Evolutionary conservation across 148 eudicot species (phyloP).

Genomic region (Amaranthus palmeri): DNA sequence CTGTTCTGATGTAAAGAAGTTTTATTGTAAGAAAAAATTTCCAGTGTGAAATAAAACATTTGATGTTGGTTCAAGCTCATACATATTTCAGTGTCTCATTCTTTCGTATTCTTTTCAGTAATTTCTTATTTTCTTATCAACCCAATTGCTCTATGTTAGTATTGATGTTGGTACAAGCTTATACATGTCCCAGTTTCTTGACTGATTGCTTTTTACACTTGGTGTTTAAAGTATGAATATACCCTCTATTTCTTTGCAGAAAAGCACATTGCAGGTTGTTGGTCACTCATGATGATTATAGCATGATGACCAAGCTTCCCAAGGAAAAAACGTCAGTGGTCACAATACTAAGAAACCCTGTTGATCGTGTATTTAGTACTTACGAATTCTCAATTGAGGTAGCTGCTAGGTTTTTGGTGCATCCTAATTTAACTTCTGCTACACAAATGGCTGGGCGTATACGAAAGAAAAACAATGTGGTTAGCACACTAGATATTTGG

Average conservation of each 20-base stretch:
- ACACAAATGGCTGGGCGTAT: slow-evolving; percentile 43
- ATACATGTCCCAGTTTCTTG: not conserved
- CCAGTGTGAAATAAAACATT: no score
- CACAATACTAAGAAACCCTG: slow-evolving; percentile 82
- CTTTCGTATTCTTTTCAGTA: not conserved
- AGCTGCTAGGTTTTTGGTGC: slow-evolving; percentile 88
- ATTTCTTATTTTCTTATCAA: not conserved
- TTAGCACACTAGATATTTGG: slow-evolving; percentile 92
- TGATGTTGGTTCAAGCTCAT: not conserved
- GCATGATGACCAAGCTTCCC: slow-evolving; percentile 83
- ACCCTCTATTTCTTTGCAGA: slow-evolving; percentile 39
- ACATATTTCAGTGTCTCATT: not conserved
- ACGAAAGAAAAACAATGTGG: slow-evolving; percentile 45
- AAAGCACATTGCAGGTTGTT: slow-evolving; percentile 74
- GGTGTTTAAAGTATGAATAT: not conserved
- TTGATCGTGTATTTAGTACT: slow-evolving; percentile 91
- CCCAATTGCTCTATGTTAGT: not conserved
- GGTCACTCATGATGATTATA: slow-evolving; percentile 91
- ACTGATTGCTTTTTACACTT: not conserved
- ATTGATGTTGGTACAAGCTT: not conserved
- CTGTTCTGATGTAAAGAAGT: not conserved
- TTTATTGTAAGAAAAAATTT: no score
- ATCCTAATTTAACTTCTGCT: slow-evolving; percentile 81
- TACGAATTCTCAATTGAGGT: slow-evolving; percentile 92
- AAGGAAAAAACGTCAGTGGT: slow-evolving; percentile 79